These are phyloP conservation scores for Isoetes taiwanensis DNA, from an alignment of 75 land plant species.

Conservation along the genomic window DNA sequence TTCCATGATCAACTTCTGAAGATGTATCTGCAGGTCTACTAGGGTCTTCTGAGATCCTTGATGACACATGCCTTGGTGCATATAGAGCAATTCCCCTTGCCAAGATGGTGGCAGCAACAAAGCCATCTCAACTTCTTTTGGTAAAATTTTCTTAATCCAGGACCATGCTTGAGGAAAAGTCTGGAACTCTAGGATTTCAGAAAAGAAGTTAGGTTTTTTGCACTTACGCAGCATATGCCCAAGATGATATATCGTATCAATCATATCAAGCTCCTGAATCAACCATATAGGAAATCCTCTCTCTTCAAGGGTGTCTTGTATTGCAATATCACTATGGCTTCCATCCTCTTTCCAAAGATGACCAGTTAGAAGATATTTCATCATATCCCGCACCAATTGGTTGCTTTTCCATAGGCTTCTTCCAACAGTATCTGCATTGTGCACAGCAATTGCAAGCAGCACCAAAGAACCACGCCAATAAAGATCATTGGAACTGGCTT, in stretches of 20 bases:
- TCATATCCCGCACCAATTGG: slow-evolving; percentile 14
- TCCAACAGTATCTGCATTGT: slow-evolving; percentile 30
- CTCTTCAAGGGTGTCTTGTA: slow-evolving; percentile 19
- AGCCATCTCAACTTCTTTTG: slow-evolving; percentile 23
- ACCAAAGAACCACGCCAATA: slow-evolving; percentile 34
- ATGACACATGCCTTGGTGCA: slow-evolving; percentile 20
- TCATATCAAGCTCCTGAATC: slow-evolving; percentile 13
- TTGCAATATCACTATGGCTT: slow-evolving; percentile 10
- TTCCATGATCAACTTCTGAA: background rate
- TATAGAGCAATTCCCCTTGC: slow-evolving; percentile 29
- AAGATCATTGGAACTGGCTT: too few species aligned
- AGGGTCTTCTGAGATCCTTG: background rate
- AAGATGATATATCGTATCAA: slow-evolving; percentile 14
- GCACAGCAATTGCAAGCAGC: slow-evolving; percentile 24
- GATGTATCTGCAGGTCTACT: slow-evolving; percentile 5
- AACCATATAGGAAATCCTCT: slow-evolving; percentile 10
- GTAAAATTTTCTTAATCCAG: slow-evolving; percentile 19
- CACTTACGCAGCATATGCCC: slow-evolving; percentile 19
- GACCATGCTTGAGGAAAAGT: slow-evolving; percentile 21
- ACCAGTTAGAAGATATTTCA: slow-evolving; percentile 24
- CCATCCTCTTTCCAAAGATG: background rate
- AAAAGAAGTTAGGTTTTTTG: slow-evolving; percentile 20
- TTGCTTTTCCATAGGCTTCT: slow-evolving; percentile 24
- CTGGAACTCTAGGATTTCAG: slow-evolving; percentile 19
- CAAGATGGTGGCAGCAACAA: slow-evolving; percentile 19